phyloP scores from a whole-genome alignment of 805 yeast genomes.

The Candida germanica region DNA sequence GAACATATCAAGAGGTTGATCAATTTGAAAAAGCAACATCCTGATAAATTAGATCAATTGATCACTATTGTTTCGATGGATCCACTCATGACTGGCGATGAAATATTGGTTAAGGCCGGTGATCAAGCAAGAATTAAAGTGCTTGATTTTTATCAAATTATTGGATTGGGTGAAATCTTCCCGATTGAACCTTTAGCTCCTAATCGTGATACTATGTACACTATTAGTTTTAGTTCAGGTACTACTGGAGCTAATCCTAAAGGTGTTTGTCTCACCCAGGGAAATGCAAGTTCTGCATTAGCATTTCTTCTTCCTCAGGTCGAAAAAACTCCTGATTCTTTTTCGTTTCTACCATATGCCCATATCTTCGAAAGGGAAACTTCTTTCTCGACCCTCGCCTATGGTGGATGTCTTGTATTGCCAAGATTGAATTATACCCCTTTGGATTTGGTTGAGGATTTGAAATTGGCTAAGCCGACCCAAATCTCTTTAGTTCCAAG shows the following conservation, averaged over 20 bases:
- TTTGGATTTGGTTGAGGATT: conserved; percentile 57
- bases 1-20: conserved; percentile 49
- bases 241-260: conserved; percentile 75
- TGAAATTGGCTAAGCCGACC: conserved; percentile 52
- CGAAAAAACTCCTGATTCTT: conserved; percentile 20
- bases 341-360: conserved; percentile 55
- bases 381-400: conserved; percentile 38
- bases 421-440: conserved; percentile 37
- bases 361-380: conserved; percentile 56
- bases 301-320: conserved; percentile 32
- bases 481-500: conserved; percentile 61
- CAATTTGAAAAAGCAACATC: conserved; percentile 35
- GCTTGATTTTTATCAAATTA: conserved; percentile 31
- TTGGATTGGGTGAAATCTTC: conserved; percentile 37
- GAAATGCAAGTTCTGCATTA: conserved; percentile 46
- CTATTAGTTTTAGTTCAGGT: conserved; percentile 50
- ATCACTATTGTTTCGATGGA: conserved; percentile 60
- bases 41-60: conserved; percentile 34
- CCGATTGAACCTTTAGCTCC: conserved; percentile 27
- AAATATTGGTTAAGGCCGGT: conserved; percentile 21
- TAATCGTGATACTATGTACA: conserved; percentile 30
- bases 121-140: conserved; percentile 21
- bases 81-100: conserved; percentile 17
- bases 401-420: conserved; percentile 52
- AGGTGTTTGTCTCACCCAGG: conserved; percentile 61